A percentile compares a stretch with the other conserved stretches of the same genome.
Evolutionary conservation across 768 basidiomycete species (phyloP).

Genomic region (Plicaturopsis crispa): DNA sequence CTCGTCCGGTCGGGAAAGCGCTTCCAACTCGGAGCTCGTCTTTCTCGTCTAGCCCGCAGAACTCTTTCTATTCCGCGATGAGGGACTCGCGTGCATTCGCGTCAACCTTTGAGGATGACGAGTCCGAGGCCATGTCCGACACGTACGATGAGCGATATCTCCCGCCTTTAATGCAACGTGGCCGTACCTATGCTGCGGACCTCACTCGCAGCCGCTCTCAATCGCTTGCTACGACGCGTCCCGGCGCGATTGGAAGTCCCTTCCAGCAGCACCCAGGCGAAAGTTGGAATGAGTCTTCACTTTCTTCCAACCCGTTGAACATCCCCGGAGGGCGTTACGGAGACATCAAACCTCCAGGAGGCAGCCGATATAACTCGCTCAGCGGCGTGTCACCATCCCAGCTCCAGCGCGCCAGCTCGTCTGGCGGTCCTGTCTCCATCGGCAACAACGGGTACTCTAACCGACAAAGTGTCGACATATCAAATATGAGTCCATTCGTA

Average conservation of each 20-base stretch:
- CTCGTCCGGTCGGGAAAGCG: conserved; percentile 34
- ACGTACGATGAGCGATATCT: conserved; percentile 52
- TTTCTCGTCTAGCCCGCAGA: conserved; percentile 46
- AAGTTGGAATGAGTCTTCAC: conserved; percentile 53
- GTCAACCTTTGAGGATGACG: conserved; percentile 79
- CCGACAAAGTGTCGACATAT: conserved; percentile 42
- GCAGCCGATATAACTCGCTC: conserved; percentile 59
- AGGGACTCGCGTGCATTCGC: conserved; percentile 58
- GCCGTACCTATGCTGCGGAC: conserved; percentile 56
- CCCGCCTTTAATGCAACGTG: conserved; percentile 39
- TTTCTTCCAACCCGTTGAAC: conserved; percentile 47
- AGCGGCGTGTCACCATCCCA: conserved; percentile 49
- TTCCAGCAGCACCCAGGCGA: conserved; percentile 32
- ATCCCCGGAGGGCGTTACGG: conserved; percentile 47
- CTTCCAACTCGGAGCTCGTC: conserved; percentile 63
- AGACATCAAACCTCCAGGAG: conserved; percentile 54
- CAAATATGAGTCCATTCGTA: conserved; percentile 84
- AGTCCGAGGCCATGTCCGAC: conserved; percentile 50
- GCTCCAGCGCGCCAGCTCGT: conserved; percentile 40
- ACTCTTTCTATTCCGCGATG: conserved; percentile 56
- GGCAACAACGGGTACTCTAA: conserved; percentile 38
- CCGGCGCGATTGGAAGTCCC: conserved; percentile 45
- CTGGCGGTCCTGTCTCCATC: conserved; percentile 30
- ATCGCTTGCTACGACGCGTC: conserved; percentile 58
- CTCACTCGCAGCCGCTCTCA: conserved; percentile 70